Evolutionary conservation across 495 filamentous ascomycete species (phyloP), one percentile per base, ranked within the genome.

Genomic region (Immersiella caudata): DNA sequence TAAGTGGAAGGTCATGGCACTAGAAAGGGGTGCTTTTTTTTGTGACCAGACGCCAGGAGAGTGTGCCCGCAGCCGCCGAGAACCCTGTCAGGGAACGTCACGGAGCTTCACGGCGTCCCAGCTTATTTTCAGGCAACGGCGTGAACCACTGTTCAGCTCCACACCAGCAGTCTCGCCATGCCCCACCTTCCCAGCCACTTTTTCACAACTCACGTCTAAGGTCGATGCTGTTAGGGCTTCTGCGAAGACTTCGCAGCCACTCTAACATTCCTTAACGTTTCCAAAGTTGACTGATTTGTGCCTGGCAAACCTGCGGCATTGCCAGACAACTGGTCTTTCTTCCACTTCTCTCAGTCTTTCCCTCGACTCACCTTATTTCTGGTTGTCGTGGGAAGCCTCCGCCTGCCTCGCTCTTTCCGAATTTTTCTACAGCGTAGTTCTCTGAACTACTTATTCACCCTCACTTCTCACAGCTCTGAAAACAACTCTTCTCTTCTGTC

Each of bases 181-280:
- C 58, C 66, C 71, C 71, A 67, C 69, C 56, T 60, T 71, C 65
- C 64, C 64, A 65, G 62, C 68, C 67, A 56, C 49, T 52, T 66
- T 59, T 36, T 14, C 21, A 57, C 29, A 14, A 50, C 63, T 65
- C 52, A n/a, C 29, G 21, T 0, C 26, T 46, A 50, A 68, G 72
- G 71, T 76, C 11, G 25, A 27, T 2, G 49, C 16, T 76, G 74
- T 72, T 76, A 75, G 9, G 50, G 64, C 18, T 2, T 6, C 20
- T 4, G 0, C 35, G 64, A 55, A 26, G n/a, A 9, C n/a, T 55
- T 22, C 14, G 24, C 52, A 2, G 6, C 3, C n/a, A 1, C n/a
- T 11, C 52, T 55, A 55, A 55, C 52, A 55, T 2, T 1, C 8
- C 9, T n/a, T 24, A 55, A 55, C 52, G 9, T 26, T 55, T 26